Evolutionary conservation across 305 asterid species (phyloP).

Genomic region (Ilex paraguariensis): DNA sequence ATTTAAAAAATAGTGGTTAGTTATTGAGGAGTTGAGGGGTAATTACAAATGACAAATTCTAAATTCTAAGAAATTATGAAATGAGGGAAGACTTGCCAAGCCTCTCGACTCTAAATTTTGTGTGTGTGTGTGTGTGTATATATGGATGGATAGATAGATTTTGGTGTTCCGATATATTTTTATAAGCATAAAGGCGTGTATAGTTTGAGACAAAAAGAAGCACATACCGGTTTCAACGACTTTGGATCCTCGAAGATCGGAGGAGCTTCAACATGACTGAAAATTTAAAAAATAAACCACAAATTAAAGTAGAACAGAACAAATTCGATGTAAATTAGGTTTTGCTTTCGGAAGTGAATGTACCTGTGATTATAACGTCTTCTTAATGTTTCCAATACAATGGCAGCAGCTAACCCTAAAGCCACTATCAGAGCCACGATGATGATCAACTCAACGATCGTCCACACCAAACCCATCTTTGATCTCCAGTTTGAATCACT

Average conservation of each 20-base stretch:
- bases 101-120: too few relatives aligned
- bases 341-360: conserved; percentile 9
- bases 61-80: too few relatives aligned
- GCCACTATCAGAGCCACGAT: conserved; percentile 38
- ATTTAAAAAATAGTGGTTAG: too few relatives aligned
- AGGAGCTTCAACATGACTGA: conserved; percentile 71
- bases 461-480: conserved; percentile 52
- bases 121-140: too few relatives aligned
- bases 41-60: too few relatives aligned
- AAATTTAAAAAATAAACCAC: conserved; percentile 9
- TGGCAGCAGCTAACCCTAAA: conserved; percentile 45
- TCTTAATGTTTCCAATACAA: conserved; percentile 53
- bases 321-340: background rate
- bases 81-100: too few relatives aligned
- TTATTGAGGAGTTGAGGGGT: too few relatives aligned
- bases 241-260: conserved; percentile 88
- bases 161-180: too few relatives aligned
- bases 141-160: too few relatives aligned
- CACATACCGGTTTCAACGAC: conserved; percentile 60
- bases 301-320: background rate
- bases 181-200: too few relatives aligned
- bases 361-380: conserved; percentile 68
- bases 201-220: too few relatives aligned
- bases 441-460: conserved; percentile 39
- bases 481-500: background rate